phyloP scores from a whole-genome alignment of 106 monocot species.

The Narthecium ossifragum region DNA sequence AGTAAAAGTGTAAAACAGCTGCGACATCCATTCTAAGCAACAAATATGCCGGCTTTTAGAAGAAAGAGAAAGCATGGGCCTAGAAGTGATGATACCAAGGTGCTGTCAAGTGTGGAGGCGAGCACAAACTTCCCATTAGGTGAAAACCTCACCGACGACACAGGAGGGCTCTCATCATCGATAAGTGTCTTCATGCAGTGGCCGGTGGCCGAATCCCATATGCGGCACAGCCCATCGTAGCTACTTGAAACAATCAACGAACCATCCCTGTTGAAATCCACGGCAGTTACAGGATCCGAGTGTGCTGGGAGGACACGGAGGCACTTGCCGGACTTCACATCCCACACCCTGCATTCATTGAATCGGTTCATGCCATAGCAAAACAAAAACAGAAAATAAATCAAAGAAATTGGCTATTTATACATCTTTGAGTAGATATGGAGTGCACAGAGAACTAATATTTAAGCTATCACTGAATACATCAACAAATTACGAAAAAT shows the following conservation, averaged over 20 bases:
- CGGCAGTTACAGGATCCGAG: conserved; percentile 46
- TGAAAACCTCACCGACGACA: conserved; percentile 24
- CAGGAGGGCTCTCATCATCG: conserved; percentile 24
- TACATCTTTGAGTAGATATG: too few relatives aligned
- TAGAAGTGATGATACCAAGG: conserved; percentile 5
- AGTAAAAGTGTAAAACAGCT: too few relatives aligned
- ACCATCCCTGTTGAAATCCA: conserved; percentile 32
- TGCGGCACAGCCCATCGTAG: conserved; percentile 22
- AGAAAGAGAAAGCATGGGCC: not conserved
- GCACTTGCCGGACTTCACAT: conserved; percentile 43
- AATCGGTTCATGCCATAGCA: too few relatives aligned
- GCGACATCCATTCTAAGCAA: too few relatives aligned
- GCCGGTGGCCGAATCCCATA: conserved; percentile 21
- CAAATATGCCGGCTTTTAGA: too few relatives aligned
- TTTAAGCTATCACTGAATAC: too few relatives aligned
- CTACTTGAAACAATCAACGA: conserved; percentile 22
- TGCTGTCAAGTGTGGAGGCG: conserved; percentile 15
- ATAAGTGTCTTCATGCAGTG: conserved; percentile 25
- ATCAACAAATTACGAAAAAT: too few relatives aligned
- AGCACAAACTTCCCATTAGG: conserved; percentile 30
- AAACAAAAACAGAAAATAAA: too few relatives aligned
- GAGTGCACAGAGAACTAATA: too few relatives aligned
- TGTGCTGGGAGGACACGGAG: conserved; percentile 49
- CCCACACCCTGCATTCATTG: too few relatives aligned
- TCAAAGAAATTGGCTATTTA: too few relatives aligned